Base-by-base conservation (phyloP, 176 grass and related monocot species). In the Carex scoparia region DNA sequence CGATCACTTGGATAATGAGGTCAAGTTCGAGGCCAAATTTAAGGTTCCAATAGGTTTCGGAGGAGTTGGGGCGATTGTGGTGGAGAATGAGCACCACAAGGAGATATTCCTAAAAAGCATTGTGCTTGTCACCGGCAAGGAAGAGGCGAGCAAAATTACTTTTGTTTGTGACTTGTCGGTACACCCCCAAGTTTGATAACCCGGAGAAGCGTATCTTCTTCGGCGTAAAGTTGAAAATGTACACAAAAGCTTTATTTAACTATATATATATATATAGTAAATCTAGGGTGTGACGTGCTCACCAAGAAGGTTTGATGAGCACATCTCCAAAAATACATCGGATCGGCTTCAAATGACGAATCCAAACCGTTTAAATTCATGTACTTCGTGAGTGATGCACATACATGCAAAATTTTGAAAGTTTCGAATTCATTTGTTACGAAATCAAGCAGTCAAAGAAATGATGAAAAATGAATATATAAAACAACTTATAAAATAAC, bases 81-180 rank as follows among this genome's bases (percentile, higher is more conserved):
- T 97, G 86, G 84, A 91, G 84, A 97, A 97, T 81, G 92, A 94
- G 87, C 94, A 97, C 87, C 94, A 87, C 61, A 88, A 82, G 62
- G 94, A 94, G 88, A 87, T 91, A 79, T 97, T 79, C 69, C 76
- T 97, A 80, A 81, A 55, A 62, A 81, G 87, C 11, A 93, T 97
- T 69, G 84, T 87, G 16, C 89, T 97, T 49, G n/a, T 84, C 38
- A 86, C 80, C 44, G 87, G 44, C 49, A 86, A 12, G 56, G 92
- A 91, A 16, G 68, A 44, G 3, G 40, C 56, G 75, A 67, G 55
- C 33, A 62, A 87, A 40, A 13, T 89, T 37, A 85, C 84, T 57
- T 75, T 98, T 19, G 86, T 85, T 68, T 92, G 93, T 65, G 74
- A 84, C 49, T 98, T 92, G 5, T 98, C 92, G 95, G 51, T 93